Conservation (phyloP, 2,329 filamentous ascomycete genomes). For the Septoria petroselini region DNA sequence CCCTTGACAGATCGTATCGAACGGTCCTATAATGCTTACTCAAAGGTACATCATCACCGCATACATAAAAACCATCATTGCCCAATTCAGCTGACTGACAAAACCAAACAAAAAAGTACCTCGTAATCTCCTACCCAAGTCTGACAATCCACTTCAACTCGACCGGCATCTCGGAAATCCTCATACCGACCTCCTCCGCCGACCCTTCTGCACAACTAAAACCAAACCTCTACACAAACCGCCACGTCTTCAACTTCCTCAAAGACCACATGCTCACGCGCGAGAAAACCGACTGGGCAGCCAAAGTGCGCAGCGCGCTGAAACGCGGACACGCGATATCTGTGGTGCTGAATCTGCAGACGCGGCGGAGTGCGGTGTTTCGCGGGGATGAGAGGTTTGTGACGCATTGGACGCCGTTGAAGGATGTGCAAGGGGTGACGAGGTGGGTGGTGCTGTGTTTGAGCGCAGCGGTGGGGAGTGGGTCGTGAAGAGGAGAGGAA, state of each 20-base stretch:
- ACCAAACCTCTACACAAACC: slow-evolving; percentile 1
- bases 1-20: slow-evolving; percentile 42
- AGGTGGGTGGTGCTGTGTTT: slow-evolving; percentile 7
- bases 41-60: slow-evolving; percentile 36
- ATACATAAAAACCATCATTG: no score
- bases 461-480: background rate
- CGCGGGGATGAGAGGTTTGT: slow-evolving; percentile 40
- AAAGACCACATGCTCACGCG: slow-evolving; percentile 43
- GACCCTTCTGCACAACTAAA: no score
- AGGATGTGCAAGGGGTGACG: slow-evolving; percentile 33
- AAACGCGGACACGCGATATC: slow-evolving; percentile 31
- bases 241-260: slow-evolving; percentile 55
- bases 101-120: slow-evolving; percentile 33
- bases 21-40: slow-evolving; percentile 46
- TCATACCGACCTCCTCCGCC: background rate
- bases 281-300: slow-evolving; percentile 47
- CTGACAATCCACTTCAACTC: slow-evolving; percentile 51
- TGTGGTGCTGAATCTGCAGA: slow-evolving; percentile 28
- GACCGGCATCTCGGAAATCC: slow-evolving; percentile 21
- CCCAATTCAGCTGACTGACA: background rate
- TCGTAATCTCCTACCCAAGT: slow-evolving; percentile 40
- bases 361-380: slow-evolving; percentile 29
- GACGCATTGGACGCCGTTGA: slow-evolving; percentile 46
- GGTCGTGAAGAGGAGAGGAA: no score
- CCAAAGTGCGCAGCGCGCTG: slow-evolving; percentile 43